phyloP scores from a whole-genome alignment of 805 yeast genomes.

The Tetrapisispora nanseiensis region DNA sequence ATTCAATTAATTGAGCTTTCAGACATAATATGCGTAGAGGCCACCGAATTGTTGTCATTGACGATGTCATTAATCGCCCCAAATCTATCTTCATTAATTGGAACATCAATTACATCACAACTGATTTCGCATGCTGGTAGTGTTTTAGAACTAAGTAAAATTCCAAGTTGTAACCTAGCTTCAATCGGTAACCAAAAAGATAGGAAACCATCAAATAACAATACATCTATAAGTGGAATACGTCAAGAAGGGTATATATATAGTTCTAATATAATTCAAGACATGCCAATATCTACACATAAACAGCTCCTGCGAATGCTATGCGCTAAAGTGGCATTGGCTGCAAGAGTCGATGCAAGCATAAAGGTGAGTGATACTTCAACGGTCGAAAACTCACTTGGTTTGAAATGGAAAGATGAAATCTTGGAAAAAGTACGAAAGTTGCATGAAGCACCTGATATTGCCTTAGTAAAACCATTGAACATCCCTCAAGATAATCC shows the following conservation, averaged over 20 bases:
- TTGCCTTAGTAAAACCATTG: constrained; percentile 55
- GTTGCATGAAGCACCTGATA: constrained; percentile 68
- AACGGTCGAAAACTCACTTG: constrained; percentile 41
- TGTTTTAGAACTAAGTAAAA: constrained; percentile 47
- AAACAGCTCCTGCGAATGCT: constrained; percentile 68
- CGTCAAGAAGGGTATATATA: constrained; percentile 64
- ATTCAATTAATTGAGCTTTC: constrained; percentile 37
- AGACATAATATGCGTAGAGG: constrained; percentile 32
- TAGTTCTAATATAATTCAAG: constrained; percentile 47
- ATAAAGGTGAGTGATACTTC: constrained; percentile 17
- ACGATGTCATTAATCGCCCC: constrained; percentile 63
- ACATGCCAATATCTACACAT: constrained; percentile 47
- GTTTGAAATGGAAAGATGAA: constrained; percentile 50
- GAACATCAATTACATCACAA: constrained; percentile 64
- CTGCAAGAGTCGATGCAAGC: constrained; percentile 71
- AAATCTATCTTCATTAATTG: constrained; percentile 62
- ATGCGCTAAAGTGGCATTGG: constrained; percentile 69
- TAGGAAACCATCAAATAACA: constrained; percentile 27
- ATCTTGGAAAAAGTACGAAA: constrained; percentile 57
- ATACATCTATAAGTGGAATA: constrained; percentile 32
- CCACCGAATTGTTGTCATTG: constrained; percentile 46
- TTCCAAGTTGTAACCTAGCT: constrained; percentile 79
- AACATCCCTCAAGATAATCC: constrained; percentile 66
- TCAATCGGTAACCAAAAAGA: constrained; percentile 50
- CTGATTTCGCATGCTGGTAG: constrained; percentile 64